Conservation (phyloP, 2,329 filamentous ascomycete genomes). For the Eutypella sp. region DNA sequence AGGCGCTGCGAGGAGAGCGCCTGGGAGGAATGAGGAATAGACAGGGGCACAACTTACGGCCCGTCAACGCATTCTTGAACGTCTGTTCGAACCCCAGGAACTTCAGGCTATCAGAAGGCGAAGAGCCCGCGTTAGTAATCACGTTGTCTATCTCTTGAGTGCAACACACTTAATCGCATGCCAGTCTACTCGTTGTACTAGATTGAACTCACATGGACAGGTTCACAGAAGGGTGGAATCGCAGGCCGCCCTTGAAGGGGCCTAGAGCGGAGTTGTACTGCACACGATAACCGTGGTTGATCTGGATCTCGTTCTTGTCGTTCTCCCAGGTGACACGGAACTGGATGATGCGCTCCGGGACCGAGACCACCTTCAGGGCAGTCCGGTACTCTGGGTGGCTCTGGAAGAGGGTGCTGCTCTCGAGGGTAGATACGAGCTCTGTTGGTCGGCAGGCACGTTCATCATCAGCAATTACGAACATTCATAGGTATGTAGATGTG, state of each 20-base stretch:
- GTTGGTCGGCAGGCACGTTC: conserved; percentile 6
- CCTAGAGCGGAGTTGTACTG: conserved; percentile 98
- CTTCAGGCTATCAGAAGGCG: conserved; percentile 57
- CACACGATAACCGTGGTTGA: conserved; percentile 93
- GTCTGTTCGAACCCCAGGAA: conserved; percentile 99
- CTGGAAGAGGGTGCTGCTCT: conserved; percentile 87
- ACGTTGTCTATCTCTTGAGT: neutral
- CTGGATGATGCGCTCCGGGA: conserved; percentile 93
- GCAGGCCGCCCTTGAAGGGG: conserved; percentile 95
- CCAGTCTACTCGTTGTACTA: no score
- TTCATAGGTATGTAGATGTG: conserved; percentile 2
- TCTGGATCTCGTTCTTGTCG: conserved; percentile 81
- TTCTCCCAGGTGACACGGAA: conserved; percentile 98
- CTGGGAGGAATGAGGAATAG: neutral
- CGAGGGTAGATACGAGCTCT: conserved; percentile 94
- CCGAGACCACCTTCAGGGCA: conserved; percentile 78
- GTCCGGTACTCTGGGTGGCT: conserved; percentile 93
- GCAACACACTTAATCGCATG: no score
- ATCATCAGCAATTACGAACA: conserved; percentile 17
- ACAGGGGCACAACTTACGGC: conserved; percentile 54
- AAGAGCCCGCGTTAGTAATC: conserved; percentile 33
- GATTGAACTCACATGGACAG: conserved; percentile 53
- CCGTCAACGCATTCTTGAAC: conserved; percentile 99
- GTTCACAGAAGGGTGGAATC: conserved; percentile 89
- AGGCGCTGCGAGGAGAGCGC: no score